A percentile compares a stretch with the other conserved stretches of the same genome.
Conservation (phyloP, 148 eudicot species). For the Rhododendron vialii region DNA sequence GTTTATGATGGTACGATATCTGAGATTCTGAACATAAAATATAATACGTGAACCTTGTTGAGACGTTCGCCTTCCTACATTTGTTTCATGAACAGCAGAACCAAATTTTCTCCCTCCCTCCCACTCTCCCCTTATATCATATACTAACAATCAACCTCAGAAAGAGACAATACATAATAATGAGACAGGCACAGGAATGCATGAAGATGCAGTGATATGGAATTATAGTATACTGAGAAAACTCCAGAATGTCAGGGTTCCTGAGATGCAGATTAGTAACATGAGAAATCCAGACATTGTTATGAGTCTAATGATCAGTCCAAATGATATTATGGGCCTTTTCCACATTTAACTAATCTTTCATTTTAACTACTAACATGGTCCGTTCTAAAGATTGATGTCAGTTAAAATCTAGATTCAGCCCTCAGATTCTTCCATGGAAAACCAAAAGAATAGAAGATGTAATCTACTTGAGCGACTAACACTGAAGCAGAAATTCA, state of each 20-base stretch:
- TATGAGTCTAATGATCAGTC: not conserved
- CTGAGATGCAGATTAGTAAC: not conserved
- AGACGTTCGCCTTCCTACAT: not conserved
- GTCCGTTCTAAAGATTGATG: not conserved
- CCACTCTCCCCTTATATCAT: not conserved
- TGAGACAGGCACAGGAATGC: not conserved
- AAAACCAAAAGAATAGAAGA: not conserved
- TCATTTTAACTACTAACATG: not conserved
- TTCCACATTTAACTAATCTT: not conserved
- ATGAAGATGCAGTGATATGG: not conserved
- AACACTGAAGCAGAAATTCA: slow-evolving; percentile 16
- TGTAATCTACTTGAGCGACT: not conserved
- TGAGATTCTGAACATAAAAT: not conserved
- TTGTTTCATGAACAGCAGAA: not conserved
- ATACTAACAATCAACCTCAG: not conserved
- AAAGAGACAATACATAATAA: not conserved
- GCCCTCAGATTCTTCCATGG: not conserved
- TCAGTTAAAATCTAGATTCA: not conserved
- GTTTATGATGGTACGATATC: not conserved
- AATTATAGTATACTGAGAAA: not conserved
- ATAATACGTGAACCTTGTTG: not conserved
- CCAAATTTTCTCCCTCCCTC: not conserved
- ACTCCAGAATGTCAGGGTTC: not conserved
- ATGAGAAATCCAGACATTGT: not conserved
- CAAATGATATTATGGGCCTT: not conserved